Evolutionary conservation across 2,329 filamentous ascomycete species (phyloP).

Genomic region (Aureobasidium lini): DNA sequence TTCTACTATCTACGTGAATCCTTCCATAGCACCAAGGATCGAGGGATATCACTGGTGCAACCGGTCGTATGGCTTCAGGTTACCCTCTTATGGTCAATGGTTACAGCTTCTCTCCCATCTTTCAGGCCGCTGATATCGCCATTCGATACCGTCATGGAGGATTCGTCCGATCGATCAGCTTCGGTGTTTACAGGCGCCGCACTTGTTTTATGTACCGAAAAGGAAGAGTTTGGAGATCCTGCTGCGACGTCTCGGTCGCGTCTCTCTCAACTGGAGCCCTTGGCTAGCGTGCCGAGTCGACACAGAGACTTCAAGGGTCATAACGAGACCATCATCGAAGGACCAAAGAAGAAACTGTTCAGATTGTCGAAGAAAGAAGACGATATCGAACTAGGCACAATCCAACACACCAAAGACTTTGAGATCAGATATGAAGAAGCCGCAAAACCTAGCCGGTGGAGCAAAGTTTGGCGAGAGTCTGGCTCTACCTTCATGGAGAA

Average conservation of each 20-base stretch:
- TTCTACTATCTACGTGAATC: neutral
- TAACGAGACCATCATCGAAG: neutral
- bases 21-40: neutral
- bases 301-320: neutral
- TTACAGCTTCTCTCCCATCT: slow-evolving; percentile 15
- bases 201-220: neutral
- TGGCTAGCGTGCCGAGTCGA: neutral
- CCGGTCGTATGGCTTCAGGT: slow-evolving; percentile 13
- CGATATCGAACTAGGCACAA: slow-evolving; percentile 3
- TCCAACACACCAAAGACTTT: neutral
- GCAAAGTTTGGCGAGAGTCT: slow-evolving; percentile 1
- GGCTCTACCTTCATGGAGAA: neutral
- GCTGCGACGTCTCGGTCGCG: neutral
- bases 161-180: neutral
- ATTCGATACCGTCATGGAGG: slow-evolving; percentile 3
- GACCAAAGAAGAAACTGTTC: slow-evolving; percentile 4
- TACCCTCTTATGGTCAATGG: slow-evolving; percentile 11
- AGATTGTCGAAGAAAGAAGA: neutral
- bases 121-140: slow-evolving; percentile 10
- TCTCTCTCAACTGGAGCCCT: neutral
- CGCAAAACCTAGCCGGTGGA: neutral
- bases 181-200: neutral
- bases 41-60: slow-evolving; percentile 2
- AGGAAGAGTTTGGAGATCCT: neutral
- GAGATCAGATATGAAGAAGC: neutral